Base-by-base conservation (phyloP, 305 asterid genomes). In the Fraxinus dipetala region DNA sequence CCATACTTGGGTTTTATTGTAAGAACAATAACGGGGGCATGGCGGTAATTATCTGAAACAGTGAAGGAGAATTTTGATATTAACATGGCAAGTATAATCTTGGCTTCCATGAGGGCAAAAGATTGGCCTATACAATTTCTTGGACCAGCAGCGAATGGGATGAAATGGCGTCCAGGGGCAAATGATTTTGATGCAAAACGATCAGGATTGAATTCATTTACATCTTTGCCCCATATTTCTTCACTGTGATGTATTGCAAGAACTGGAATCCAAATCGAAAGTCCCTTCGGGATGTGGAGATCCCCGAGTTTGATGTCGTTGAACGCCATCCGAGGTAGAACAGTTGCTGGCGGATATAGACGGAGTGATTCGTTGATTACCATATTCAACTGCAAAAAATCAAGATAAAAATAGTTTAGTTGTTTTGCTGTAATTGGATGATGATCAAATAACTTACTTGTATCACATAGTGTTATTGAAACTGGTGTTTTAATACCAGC, bases 281-380 rank as follows among this genome's bases (percentile, higher is more conserved):
- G 85, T 0, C 99, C 99, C 80, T 95, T 95, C 0, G 98, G 99
- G 30, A 95, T 90, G 48, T 87, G 85, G 5, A 95, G 91, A 54
- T 94, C 99, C 0, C 97, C 98, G 0, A 95, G 84, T 45, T 92
- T 85, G 8, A 95, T 87, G 76, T 94, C 99, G 75, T 95, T 94
- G 79, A 95, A 95, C n/a, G 99, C 98, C 99, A 94, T 95, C 22
- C 99, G 87, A 0, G 98, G 98, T 3, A 95, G 91, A 13, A 95
- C 87, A 0, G 99, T 83, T 5, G 95, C 98, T 2, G 99, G 98
- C 5, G 99, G 99, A 79, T 95, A 95, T 0, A 95, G 84, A 51
- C 99, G 73, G 0, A 95, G 87, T 5, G 98, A 93, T 74, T 95
- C 99, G 11, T 92, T 94, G 59, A 95, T 95, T 88, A 95, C 97